Percentiles rank a stretch among this genome's conserved stretches.
Evolutionary conservation across 768 basidiomycete genomes (phyloP).

Genomic region (Mycena leptocephala): DNA sequence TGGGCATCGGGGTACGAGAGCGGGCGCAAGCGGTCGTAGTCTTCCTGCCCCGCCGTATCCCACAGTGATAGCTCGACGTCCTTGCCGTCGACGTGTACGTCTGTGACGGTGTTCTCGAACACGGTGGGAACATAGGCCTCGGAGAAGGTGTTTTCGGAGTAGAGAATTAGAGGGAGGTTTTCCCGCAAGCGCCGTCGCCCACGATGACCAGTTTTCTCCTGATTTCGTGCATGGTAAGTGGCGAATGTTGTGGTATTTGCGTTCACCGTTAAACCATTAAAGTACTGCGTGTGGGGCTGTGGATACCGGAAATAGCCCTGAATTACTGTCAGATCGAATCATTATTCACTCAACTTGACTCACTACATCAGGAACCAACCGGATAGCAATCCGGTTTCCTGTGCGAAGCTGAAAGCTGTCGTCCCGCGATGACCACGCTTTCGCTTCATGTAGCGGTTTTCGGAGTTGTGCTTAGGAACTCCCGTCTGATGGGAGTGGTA

Average conservation of each 20-base stretch:
- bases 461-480: no score
- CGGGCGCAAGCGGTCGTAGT: constrained; percentile 98
- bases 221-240: constrained; percentile 88
- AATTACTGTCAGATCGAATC: background rate
- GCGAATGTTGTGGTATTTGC: background rate
- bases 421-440: no score
- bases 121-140: constrained; percentile 81
- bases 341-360: background rate
- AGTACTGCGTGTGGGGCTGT: background rate
- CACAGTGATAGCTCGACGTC: constrained; percentile 98
- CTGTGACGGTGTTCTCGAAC: constrained; percentile 62
- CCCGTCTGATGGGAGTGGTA: no score
- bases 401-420: no score
- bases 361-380: no score
- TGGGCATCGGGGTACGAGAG: constrained; percentile 98
- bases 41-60: constrained; percentile 99
- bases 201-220: constrained; percentile 99
- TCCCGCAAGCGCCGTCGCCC: constrained; percentile 97
- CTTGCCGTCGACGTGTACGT: constrained; percentile 98
- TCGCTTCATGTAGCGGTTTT: no score
- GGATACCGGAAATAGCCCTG: background rate
- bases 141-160: constrained; percentile 96
- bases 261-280: background rate
- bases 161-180: constrained; percentile 95
- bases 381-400: no score